These are phyloP conservation scores for Paracamarosporium sp. DNA, from an alignment of 2,329 filamentous ascomycete species.

Conservation along the genomic window DNA sequence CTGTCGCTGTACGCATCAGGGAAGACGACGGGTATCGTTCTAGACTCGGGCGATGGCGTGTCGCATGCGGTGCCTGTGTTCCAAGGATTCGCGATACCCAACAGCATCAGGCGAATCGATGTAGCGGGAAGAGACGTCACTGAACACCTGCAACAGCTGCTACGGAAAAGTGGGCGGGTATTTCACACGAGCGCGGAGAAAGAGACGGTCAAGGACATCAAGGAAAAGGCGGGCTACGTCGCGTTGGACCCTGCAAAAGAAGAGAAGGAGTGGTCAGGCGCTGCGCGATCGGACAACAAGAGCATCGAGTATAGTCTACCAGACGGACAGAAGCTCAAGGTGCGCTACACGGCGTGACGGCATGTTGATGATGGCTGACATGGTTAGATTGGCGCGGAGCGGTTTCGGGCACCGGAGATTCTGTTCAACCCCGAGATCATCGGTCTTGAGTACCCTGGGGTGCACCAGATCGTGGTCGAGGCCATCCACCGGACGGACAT, in stretches of 20 bases:
- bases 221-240: conserved; percentile 93
- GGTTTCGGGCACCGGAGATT: conserved; percentile 95
- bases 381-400: conserved; percentile 81
- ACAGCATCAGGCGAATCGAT: conserved; percentile 93
- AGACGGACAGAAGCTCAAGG: conserved; percentile 93
- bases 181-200: conserved; percentile 99
- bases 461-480: conserved; percentile 98
- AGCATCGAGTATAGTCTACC: conserved; percentile 87
- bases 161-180: conserved; percentile 90
- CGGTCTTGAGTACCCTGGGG: conserved; percentile 92
- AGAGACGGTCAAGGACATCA: conserved; percentile 96
- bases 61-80: conserved; percentile 98
- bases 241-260: conserved; percentile 89
- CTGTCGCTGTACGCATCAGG: conserved; percentile 95
- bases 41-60: conserved; percentile 94
- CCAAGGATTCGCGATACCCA: conserved; percentile 96
- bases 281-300: conserved; percentile 79
- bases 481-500: conserved; percentile 94
- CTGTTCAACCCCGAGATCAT: conserved; percentile 98
- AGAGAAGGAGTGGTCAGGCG: conserved; percentile 90
- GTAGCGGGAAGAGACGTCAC: conserved; percentile 96
- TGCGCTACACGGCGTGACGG: conserved; percentile 44
- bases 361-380: conserved; percentile 26
- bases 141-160: conserved; percentile 87
- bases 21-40: conserved; percentile 92